A percentile compares a stretch with the other conserved stretches of the same genome.
Conservation (phyloP, 1,284 basidiomycete genomes). For the Ganoderma sp. region DNA sequence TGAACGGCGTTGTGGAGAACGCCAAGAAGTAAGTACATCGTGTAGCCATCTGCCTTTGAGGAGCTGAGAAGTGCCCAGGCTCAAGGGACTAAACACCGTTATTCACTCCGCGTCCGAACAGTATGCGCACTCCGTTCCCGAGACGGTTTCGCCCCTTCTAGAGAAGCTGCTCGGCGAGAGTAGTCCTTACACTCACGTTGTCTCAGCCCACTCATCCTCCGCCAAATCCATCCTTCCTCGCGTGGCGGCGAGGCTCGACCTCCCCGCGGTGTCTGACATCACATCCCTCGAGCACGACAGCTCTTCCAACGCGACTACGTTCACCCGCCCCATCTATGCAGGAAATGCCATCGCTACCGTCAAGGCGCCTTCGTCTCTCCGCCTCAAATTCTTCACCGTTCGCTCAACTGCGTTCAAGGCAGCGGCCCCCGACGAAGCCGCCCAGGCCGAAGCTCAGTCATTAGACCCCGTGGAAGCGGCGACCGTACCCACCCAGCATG, state of each 20-base stretch:
- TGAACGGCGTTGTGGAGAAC: conserved; percentile 73
- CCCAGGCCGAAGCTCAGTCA: conserved; percentile 65
- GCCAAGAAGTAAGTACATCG: conserved; percentile 74
- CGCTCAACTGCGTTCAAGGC: conserved; percentile 93
- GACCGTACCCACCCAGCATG: conserved; percentile 72
- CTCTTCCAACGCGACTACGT: conserved; percentile 74
- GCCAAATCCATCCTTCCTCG: conserved; percentile 85
- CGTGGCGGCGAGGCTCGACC: conserved; percentile 86
- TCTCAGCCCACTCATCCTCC: conserved; percentile 79
- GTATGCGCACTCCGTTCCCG: conserved; percentile 56
- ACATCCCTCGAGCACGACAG: conserved; percentile 81
- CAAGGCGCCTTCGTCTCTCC: conserved; percentile 73
- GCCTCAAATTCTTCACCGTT: conserved; percentile 94
- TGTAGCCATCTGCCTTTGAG: not conserved
- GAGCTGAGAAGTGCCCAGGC: conserved; percentile 37
- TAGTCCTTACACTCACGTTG: conserved; percentile 84
- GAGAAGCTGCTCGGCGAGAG: conserved; percentile 47
- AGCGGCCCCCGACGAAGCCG: conserved; percentile 57
- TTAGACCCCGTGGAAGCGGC: conserved; percentile 72
- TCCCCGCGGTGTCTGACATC: conserved; percentile 90
- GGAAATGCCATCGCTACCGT: conserved; percentile 98
- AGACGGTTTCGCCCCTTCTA: conserved; percentile 50
- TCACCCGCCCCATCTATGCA: conserved; percentile 96
- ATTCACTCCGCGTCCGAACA: conserved; percentile 50
- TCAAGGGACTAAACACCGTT: conserved; percentile 52